These are phyloP conservation scores for Mediolabrus comicus DNA, from an alignment of 108 stramenopile genomes.

Conservation along the genomic window DNA sequence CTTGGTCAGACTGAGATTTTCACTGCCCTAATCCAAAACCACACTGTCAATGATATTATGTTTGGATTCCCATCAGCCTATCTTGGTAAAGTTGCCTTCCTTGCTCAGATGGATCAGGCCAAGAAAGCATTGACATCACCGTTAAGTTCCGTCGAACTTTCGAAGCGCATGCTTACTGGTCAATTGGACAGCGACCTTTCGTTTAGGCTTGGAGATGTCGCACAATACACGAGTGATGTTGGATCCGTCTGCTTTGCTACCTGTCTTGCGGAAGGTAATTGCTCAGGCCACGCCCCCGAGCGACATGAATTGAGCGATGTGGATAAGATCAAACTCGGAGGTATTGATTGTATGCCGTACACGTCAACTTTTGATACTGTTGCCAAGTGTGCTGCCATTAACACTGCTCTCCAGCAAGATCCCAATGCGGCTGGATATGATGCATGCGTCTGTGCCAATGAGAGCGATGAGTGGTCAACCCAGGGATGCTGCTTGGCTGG, in stretches of 20 bases:
- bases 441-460: conserved; percentile 45
- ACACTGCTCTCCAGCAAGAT: conserved; percentile 27
- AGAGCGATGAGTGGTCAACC: conserved; percentile 43
- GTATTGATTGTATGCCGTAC: conserved; percentile 53
- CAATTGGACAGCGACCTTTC: conserved; percentile 35
- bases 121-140: conserved; percentile 20
- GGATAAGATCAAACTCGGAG: conserved; percentile 50
- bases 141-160: conserved; percentile 17
- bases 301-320: conserved; percentile 43
- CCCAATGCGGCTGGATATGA: conserved; percentile 32
- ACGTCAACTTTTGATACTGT: conserved; percentile 46
- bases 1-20: conserved; percentile 37
- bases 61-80: conserved; percentile 55
- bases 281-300: conserved; percentile 40
- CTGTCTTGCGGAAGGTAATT: conserved; percentile 18
- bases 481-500: conserved; percentile 50
- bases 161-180: conserved; percentile 47
- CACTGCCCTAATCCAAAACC: conserved; percentile 49
- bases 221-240: conserved; percentile 44
- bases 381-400: conserved; percentile 35
- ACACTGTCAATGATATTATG: conserved; percentile 49
- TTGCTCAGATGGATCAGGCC: conserved; percentile 27
- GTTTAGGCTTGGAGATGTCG: conserved; percentile 45
- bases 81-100: conserved; percentile 39
- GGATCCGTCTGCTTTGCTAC: conserved; percentile 42